Evolutionary conservation across 192 early-diverging fungal species (phyloP).

Genomic region (Physocladia obscura): DNA sequence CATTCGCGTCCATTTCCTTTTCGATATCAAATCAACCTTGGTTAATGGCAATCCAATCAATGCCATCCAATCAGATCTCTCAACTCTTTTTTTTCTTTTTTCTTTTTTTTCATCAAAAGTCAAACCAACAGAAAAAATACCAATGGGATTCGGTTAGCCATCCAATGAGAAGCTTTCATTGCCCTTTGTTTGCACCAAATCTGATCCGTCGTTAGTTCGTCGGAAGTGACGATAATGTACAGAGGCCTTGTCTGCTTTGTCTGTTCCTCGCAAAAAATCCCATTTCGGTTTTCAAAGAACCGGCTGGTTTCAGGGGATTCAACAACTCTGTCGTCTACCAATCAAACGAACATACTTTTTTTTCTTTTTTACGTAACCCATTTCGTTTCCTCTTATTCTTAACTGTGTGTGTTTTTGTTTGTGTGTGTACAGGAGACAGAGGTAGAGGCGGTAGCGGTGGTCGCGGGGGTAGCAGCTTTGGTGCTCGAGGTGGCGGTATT

Average conservation of each 20-base stretch:
- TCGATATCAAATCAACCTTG: too few species aligned
- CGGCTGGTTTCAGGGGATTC: too few species aligned
- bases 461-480: constrained; percentile 34
- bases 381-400: neutral
- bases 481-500: constrained; percentile 29
- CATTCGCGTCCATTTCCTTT: too few species aligned
- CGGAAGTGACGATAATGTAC: neutral
- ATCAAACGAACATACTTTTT: neutral
- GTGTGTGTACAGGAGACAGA: constrained; percentile 19
- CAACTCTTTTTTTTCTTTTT: constrained; percentile 19
- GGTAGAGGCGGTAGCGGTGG: constrained; percentile 28
- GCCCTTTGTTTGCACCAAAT: constrained; percentile 3
- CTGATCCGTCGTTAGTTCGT: constrained; percentile 4
- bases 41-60: too few species aligned
- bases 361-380: neutral
- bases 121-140: neutral
- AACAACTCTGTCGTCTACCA: neutral
- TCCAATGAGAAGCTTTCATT: neutral
- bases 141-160: constrained; percentile 32
- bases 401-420: neutral
- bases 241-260: neutral
- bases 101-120: constrained; percentile 9
- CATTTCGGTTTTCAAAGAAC: neutral
- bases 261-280: neutral
- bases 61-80: too few species aligned